Conservation (phyloP, 2,329 filamentous ascomycete genomes). For the Furcasterigmium furcatum region DNA sequence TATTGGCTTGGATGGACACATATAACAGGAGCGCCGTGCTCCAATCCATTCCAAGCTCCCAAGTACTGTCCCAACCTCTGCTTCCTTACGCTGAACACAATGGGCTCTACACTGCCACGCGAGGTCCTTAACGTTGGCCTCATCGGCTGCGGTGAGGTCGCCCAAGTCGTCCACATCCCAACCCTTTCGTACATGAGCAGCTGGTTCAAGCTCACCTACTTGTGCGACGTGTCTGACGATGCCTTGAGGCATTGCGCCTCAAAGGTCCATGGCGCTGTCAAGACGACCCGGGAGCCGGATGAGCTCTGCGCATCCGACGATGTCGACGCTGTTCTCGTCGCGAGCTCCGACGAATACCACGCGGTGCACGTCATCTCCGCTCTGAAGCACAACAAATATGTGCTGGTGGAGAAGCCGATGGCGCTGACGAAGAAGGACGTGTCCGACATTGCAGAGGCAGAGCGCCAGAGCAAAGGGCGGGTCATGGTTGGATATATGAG, state of each 20-base stretch:
- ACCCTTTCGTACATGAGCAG: slow-evolving; percentile 1
- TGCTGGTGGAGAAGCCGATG: slow-evolving; percentile 54
- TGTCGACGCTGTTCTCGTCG: slow-evolving; percentile 48
- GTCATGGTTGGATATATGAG: slow-evolving; percentile 51
- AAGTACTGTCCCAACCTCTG: too few species aligned
- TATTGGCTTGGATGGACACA: too few species aligned
- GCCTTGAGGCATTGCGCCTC: slow-evolving; percentile 1
- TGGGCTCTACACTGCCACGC: neutral
- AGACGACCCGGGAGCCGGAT: slow-evolving; percentile 27
- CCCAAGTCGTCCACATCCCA: slow-evolving; percentile 6
- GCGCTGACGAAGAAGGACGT: slow-evolving; percentile 40
- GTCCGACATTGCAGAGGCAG: slow-evolving; percentile 41
- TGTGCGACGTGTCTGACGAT: slow-evolving; percentile 4
- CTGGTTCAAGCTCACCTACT: slow-evolving; percentile 1
- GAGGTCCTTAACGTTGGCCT: slow-evolving; percentile 2
- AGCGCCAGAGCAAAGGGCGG: slow-evolving; percentile 29
- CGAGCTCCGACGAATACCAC: slow-evolving; percentile 49
- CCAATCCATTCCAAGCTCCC: too few species aligned
- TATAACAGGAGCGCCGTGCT: too few species aligned
- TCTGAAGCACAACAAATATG: slow-evolving; percentile 46
- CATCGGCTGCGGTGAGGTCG: slow-evolving; percentile 6
- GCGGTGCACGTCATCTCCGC: slow-evolving; percentile 41
- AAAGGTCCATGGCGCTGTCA: slow-evolving; percentile 21
- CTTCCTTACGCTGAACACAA: too few species aligned
- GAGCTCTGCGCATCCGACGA: slow-evolving; percentile 30